Evolutionary conservation across 257 asterid genomes (phyloP).

Genomic region (Forsythia viridissima): DNA sequence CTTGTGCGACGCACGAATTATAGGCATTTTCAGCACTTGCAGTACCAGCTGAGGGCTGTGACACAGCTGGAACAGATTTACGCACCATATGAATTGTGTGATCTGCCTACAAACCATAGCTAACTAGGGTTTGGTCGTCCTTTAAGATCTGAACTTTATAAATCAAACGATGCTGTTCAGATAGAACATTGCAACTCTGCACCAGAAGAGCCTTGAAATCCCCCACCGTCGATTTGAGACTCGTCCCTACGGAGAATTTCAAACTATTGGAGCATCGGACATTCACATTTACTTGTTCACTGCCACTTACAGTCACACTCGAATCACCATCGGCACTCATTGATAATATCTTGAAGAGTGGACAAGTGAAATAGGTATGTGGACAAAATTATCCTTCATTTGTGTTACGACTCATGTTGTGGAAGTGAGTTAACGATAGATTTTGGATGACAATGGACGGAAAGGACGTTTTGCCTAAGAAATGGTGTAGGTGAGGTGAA

Average conservation of each 20-base stretch:
- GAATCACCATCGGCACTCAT: constrained; percentile 58
- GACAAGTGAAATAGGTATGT: too few species aligned
- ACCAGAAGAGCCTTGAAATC: constrained; percentile 58
- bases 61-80: too few species aligned
- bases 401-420: too few species aligned
- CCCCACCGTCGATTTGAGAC: constrained; percentile 52
- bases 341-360: neutral
- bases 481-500: too few species aligned
- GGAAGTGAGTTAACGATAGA: too few species aligned
- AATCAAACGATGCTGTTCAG: constrained; percentile 61
- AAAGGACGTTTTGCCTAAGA: too few species aligned
- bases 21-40: too few species aligned
- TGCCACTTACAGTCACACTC: constrained; percentile 32
- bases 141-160: constrained; percentile 66
- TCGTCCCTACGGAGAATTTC: constrained; percentile 54
- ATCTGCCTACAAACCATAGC: constrained; percentile 40
- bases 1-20: too few species aligned
- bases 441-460: too few species aligned
- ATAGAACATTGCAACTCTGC: constrained; percentile 51
- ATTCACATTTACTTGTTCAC: constrained; percentile 54
- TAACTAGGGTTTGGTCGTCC: constrained; percentile 56
- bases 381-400: too few species aligned
- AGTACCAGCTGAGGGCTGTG: too few species aligned
- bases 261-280: constrained; percentile 65
- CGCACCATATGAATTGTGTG: too few species aligned